Conservation (phyloP, 1,139 yeast species). For the Sugiyamaella japonica region DNA sequence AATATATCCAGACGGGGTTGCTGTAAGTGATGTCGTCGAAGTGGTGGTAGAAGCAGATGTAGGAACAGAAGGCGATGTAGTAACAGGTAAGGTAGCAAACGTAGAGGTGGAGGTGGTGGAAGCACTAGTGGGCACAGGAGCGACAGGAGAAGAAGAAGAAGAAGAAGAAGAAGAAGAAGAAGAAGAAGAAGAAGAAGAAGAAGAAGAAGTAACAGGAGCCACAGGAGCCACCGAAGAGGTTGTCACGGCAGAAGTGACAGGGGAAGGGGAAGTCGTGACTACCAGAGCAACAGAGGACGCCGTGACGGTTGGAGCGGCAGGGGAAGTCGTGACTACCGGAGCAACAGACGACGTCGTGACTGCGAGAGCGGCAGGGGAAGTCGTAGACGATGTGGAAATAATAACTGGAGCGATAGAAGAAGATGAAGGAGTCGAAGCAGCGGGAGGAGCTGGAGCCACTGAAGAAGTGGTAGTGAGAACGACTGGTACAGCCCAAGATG, state of each 20-base stretch:
- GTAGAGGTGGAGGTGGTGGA: neutral
- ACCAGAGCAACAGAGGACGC: slow-evolving; percentile 8
- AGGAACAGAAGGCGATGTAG: slow-evolving; percentile 8
- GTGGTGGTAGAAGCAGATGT: slow-evolving; percentile 15
- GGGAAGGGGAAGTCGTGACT: slow-evolving; percentile 9
- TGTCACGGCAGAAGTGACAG: slow-evolving; percentile 12
- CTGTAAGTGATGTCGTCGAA: slow-evolving; percentile 19
- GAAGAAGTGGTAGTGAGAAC: slow-evolving; percentile 12
- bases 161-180: slow-evolving; percentile 1
- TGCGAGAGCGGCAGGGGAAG: slow-evolving; percentile 18
- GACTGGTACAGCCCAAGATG: neutral
- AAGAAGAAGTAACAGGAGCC: slow-evolving; percentile 5
- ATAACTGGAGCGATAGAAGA: too few species aligned
- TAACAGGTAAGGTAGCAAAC: slow-evolving; percentile 10
- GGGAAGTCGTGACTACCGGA: slow-evolving; percentile 3
- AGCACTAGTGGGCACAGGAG: slow-evolving; percentile 17
- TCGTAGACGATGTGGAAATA: too few species aligned
- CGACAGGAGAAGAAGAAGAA: slow-evolving; percentile 10
- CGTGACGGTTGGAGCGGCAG: neutral
- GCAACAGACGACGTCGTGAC: slow-evolving; percentile 2
- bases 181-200: too few species aligned
- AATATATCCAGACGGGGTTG: slow-evolving; percentile 10
- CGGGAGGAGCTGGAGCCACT: slow-evolving; percentile 1
- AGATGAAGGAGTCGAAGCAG: neutral
- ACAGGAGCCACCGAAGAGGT: slow-evolving; percentile 4